Base-by-base conservation (phyloP, 2,329 filamentous ascomycete genomes). In the Ophiocordyceps unilateralis region DNA sequence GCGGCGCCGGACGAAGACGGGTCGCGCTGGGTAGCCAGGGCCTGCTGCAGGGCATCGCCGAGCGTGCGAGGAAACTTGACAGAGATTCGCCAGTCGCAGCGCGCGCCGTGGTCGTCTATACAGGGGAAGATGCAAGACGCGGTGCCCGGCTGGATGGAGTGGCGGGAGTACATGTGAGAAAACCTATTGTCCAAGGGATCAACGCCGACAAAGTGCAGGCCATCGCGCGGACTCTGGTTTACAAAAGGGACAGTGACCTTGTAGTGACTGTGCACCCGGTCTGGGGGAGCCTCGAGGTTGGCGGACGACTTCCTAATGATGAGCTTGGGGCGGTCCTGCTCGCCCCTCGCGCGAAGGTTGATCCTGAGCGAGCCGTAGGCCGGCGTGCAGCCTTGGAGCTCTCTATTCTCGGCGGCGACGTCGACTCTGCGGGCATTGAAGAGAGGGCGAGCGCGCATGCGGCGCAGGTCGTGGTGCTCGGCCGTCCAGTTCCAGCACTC, bases 101-200 rank as follows among this genome's bases (percentile, higher is more conserved):
- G 75, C 45, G 83, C 80, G 28, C 78, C 78, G 21, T 82, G 76
- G 55, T 93, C 83, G 57, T 98, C 91, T 42, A 96, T 72, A 58
- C 91, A 96, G 1, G 91, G 91, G 53, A 98, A 98, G 22, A 96
- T 76, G 51, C 81, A 88, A 40, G 80, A 89, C 1, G 86, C 80
- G 17, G 78, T 80, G 24, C 88, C 87, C 0, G 86, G 77, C 47
- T 83, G 80, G 37, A 81, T 67, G 2, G 81, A 83, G 54, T 89
- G 87, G 36, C 80, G 81, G 1, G 89, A 93, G 59, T 93, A 98
- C 41, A 84, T 79, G 63, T 98, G 89, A 0, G 91, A 87, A 58
- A 88, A 98, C 47, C 88, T 76, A 44, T 70, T 69, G 57, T 95
- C 89, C 41, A 79, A 75, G 44, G 80, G 78, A 39, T 86, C 78